Evolutionary conservation across 257 asterid genomes (phyloP).

Genomic region (Solanum pennellii): DNA sequence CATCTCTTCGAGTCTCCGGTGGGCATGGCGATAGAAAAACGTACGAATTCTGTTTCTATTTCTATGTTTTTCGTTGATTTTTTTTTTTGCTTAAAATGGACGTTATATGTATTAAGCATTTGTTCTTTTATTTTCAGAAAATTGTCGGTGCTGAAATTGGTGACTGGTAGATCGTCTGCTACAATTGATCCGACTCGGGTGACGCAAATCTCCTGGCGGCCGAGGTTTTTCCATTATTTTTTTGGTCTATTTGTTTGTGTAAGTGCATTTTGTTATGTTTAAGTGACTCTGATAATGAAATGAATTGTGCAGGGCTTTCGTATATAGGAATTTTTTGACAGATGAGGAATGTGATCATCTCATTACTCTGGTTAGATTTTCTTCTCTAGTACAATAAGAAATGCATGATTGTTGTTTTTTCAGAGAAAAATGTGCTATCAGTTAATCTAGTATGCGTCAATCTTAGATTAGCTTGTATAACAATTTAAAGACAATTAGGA

Average conservation of each 20-base stretch:
- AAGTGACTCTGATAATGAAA: not conserved
- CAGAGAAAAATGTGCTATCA: not conserved
- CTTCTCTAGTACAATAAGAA: not conserved
- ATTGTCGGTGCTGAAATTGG: slow-evolving; percentile 37
- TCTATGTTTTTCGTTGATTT: not conserved
- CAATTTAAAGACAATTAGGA: not conserved
- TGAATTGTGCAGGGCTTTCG: slow-evolving; percentile 52
- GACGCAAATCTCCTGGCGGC: slow-evolving; percentile 78
- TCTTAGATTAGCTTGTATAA: not conserved
- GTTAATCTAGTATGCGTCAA: not conserved
- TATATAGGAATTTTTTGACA: slow-evolving; percentile 63
- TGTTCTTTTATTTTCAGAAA: slow-evolving; percentile 16
- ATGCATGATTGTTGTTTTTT: not conserved
- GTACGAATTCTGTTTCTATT: not conserved
- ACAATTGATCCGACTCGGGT: slow-evolving; percentile 74
- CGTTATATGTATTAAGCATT: slow-evolving; percentile 5
- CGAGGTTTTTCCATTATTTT: slow-evolving; percentile 30
- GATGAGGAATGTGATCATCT: slow-evolving; percentile 82
- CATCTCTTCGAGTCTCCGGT: slow-evolving; percentile 29
- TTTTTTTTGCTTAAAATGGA: not conserved
- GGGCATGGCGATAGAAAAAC: slow-evolving; percentile 17
- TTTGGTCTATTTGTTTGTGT: not conserved
- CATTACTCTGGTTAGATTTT: slow-evolving; percentile 46
- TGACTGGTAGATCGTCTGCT: slow-evolving; percentile 31
- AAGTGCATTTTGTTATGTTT: not conserved